phyloP scores from a whole-genome alignment of 345 rosid genomes.

The Moricandia arvensis region DNA sequence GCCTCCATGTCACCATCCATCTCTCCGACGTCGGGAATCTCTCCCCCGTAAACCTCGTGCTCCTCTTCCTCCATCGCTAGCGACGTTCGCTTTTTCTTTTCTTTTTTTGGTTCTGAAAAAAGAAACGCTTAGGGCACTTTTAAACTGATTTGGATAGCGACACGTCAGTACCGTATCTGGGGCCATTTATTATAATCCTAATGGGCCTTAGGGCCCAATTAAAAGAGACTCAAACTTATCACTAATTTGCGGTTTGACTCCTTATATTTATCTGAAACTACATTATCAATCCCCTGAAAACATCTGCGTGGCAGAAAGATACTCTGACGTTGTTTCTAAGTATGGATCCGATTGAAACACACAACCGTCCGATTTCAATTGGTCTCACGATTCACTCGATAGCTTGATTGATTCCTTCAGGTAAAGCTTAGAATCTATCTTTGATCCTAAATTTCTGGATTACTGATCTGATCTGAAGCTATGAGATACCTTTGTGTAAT shows the following conservation, averaged over 20 bases:
- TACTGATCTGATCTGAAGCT: no score
- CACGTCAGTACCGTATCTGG: not conserved
- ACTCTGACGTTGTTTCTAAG: not conserved
- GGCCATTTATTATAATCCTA: not conserved
- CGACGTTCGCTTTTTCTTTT: conserved; percentile 8
- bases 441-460: no score
- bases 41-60: conserved; percentile 96
- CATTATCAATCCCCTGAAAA: conserved; percentile 4
- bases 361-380: not conserved
- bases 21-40: conserved; percentile 80
- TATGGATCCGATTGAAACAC: not conserved
- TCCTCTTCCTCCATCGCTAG: conserved; percentile 82
- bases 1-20: conserved; percentile 78
- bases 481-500: no score
- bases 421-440: not conserved
- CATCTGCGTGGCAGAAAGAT: conserved; percentile 29
- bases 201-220: conserved; percentile 13
- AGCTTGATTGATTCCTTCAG: not conserved
- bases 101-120: not conserved
- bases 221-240: not conserved
- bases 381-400: not conserved
- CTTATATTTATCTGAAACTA: not conserved
- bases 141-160: conserved; percentile 17
- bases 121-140: conserved; percentile 26
- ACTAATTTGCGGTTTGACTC: not conserved